Evolutionary conservation across 2,329 filamentous ascomycete genomes (phyloP), one percentile per base, ranked within the genome.

Genomic region (Calonectria pauciramosa): DNA sequence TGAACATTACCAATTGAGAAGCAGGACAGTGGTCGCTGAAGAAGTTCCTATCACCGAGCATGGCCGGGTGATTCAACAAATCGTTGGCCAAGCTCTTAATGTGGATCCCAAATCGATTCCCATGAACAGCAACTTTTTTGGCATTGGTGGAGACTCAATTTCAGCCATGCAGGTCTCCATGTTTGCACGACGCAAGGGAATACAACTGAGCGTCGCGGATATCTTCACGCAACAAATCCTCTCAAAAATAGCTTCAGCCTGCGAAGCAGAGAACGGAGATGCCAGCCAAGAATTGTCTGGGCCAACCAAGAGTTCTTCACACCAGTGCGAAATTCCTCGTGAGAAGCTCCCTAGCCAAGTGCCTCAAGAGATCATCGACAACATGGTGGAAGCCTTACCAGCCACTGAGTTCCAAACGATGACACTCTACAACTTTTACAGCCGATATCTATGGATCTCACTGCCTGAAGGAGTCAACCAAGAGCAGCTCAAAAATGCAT

Each of bases 71-170:
- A 60, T 60, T 16, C 56, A 41, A 20, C 9, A 60, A 26, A 60
- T 60, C n/a, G 18, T 60, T 11, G 56, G 34, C 13, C 56, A 60
- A 41, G 56, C 56, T 11, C 34, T 60, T 3, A 34, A 60, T 20
- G 9, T 60, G n/a, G 56, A 38, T 18, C 13, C 34, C 2, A 18
- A 38, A 28, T 60, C 34, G 16, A 60, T 60, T 9, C 7, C 56
- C n/a, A 60, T 60, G 56, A 60, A 41, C 34, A 28, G 56, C n/a
- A 60, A 60, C 56, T 60, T 60, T 28, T 60, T 60, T 20, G 56
- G 56, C 13, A 36, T 60, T 41, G 56, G 56, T 5, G 56, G 56
- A 41, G 56, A 60, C 23, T 60, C 56, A 1, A 60, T 60, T n/a
- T 60, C 56, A 6, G 56, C 56, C 23, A 60, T 60, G 56, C 56